These are phyloP conservation scores for Crithidia bombi DNA, from an alignment of 208 protist genomes.

Conservation along the genomic window DNA sequence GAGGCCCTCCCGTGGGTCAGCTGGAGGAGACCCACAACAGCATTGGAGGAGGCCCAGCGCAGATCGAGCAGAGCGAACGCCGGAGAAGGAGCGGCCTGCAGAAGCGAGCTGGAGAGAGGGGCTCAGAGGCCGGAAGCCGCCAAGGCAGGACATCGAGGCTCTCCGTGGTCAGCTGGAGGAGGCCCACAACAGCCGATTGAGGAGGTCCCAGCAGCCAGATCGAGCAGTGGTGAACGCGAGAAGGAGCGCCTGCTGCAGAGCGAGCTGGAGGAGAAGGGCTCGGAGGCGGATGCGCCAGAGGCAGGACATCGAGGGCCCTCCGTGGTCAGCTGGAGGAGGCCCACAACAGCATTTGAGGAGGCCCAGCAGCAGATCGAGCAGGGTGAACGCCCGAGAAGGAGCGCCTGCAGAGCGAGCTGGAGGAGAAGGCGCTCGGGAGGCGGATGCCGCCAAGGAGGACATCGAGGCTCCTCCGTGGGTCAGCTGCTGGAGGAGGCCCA, in stretches of 20 bases:
- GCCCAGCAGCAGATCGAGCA: constrained; percentile 24
- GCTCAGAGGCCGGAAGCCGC: no score
- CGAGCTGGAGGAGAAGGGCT: constrained; percentile 30
- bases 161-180: no score
- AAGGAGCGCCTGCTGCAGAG: constrained; percentile 41
- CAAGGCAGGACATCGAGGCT: no score
- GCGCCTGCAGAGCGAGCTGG: constrained; percentile 28
- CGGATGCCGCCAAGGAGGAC: constrained; percentile 9
- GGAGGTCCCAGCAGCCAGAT: constrained; percentile 1
- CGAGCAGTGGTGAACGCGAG: no score
- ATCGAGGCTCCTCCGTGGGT: constrained; percentile 4
- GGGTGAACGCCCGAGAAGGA: constrained; percentile 33
- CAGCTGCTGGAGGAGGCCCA: constrained; percentile 19
- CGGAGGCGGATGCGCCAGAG: constrained; percentile 4
- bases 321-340: constrained; percentile 6
- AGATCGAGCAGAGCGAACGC: no score
- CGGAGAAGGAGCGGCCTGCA: no score
- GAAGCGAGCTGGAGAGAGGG: no score
- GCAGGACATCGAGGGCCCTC: constrained; percentile 9
- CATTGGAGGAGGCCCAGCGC: no score
- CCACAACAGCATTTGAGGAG: constrained; percentile 1
- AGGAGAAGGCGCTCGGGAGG: constrained; percentile 18
- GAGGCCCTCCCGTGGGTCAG: constrained; percentile 8
- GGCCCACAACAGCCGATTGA: constrained; percentile 1
- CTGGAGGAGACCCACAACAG: no score